Percentiles rank a stretch among this genome's conserved stretches.
These are phyloP conservation scores for Dictyostelium intermedium DNA, from an alignment of 78 protist species.

Conservation along the genomic window DNA sequence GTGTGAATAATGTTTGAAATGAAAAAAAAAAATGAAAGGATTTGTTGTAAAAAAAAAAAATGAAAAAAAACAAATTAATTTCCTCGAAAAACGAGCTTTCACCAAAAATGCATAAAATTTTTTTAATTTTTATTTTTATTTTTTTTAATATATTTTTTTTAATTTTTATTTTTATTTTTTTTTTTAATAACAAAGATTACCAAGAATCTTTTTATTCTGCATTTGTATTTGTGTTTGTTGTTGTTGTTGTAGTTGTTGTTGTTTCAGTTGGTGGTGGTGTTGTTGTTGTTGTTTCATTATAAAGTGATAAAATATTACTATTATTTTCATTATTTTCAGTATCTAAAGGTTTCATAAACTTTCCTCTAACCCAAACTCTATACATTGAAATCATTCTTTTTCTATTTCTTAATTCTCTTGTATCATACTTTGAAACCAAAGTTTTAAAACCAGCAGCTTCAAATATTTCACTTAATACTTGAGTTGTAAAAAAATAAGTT, in stretches of 20 bases:
- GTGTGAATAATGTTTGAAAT: not conserved
- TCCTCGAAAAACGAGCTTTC: not conserved
- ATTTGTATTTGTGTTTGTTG: not conserved
- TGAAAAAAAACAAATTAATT: not conserved
- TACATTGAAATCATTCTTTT: constrained; percentile 85
- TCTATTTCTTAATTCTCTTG: constrained; percentile 79
- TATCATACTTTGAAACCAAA: constrained; percentile 37
- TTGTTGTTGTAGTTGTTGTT: not conserved
- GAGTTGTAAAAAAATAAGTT: constrained; percentile 68
- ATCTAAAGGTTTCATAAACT: constrained; percentile 70
- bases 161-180: not conserved
- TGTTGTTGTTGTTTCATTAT: not conserved
- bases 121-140: not conserved
- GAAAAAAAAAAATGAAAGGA: not conserved
- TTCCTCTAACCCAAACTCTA: constrained; percentile 87
- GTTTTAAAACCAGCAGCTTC: constrained; percentile 68
- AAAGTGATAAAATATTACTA: not conserved
- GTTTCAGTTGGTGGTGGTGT: not conserved
- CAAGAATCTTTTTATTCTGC: not conserved
- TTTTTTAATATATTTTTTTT: not conserved
- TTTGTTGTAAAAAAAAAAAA: not conserved
- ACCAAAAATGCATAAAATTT: not conserved
- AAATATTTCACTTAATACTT: constrained; percentile 5
- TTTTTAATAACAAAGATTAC: not conserved
- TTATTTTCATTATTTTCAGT: not conserved